Base-by-base conservation (phyloP, 148 eudicot species). In the Silene conica region DNA sequence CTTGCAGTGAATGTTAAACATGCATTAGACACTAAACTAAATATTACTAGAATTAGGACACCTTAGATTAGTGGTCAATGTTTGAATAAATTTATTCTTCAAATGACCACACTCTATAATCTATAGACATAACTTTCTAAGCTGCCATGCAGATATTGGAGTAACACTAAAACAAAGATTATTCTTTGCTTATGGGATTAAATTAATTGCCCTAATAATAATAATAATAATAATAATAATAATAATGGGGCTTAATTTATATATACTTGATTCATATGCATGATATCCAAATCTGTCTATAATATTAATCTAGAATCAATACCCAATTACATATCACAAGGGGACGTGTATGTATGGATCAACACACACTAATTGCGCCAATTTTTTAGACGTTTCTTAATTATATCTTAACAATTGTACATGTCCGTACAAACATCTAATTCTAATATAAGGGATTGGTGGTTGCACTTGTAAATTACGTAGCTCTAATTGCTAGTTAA, bases 51-150 rank as follows among this genome's bases (percentile, higher is more conserved):
- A 26, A 1, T 26, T 26, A 26, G 28, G 46, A 34, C 43, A 22
- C 71, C 71, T 23, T 71, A 3, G 10, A 55, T 78, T 78, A 73
- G 62, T 78, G 68, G 76, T 78, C 80, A 78, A 73, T 57, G 75
- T n/a, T n/a, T n/a, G 80, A 78, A 78, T 78, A 73, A 25, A 25
- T 64, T 18, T 19, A 13, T 20, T 68, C 15, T 8, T 1, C 28
- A 54, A 50, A 8, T 41, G 2, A 56, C 11, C 4, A 41, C 3
- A 72, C 59, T 65, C 18, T 38, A 34, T 14, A 63, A 46, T 57
- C 22, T 1, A 20, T 67, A 22, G 59, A 58, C 67, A 69, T 77
- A 66, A 57, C 65, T 58, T 72, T 58, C 72, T 45, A 26, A 73
- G 56, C 19, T 65, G 72, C 63, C 76, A 66, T 26, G 52, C 3